phyloP scores from a whole-genome alignment of 495 filamentous ascomycete species.

The Neurospora sp. region DNA sequence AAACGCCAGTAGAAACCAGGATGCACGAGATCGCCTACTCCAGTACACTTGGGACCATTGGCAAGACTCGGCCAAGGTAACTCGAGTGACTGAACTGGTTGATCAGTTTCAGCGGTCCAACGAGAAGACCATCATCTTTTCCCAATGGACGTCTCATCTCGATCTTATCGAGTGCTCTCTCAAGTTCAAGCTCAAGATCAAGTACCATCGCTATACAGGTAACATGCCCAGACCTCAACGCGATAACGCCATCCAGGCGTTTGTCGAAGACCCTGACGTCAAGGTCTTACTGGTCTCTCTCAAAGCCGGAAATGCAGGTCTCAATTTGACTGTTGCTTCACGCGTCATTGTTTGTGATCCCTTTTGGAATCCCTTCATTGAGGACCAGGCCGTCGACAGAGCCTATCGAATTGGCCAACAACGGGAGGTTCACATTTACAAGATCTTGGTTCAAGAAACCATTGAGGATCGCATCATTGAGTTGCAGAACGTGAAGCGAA shows the following conservation, averaged over 20 bases:
- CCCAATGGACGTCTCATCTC: constrained; percentile 82
- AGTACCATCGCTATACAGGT: constrained; percentile 76
- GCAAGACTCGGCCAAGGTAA: constrained; percentile 69
- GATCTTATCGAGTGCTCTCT: constrained; percentile 91
- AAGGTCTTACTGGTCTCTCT: constrained; percentile 81
- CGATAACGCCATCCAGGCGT: constrained; percentile 61
- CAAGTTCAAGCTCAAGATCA: constrained; percentile 42
- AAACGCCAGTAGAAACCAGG: constrained; percentile 40
- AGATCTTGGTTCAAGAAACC: constrained; percentile 64
- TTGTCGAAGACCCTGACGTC: constrained; percentile 54
- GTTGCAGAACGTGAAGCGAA: constrained; percentile 77
- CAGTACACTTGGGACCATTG: constrained; percentile 63
- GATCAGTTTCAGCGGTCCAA: constrained; percentile 21
- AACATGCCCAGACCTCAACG: constrained; percentile 63
- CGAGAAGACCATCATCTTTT: constrained; percentile 90
- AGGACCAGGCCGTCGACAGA: constrained; percentile 90
- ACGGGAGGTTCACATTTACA: constrained; percentile 66
- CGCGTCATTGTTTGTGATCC: constrained; percentile 90
- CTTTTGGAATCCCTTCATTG: constrained; percentile 94
- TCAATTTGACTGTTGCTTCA: constrained; percentile 80
- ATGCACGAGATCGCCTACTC: constrained; percentile 48
- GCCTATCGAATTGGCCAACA: constrained; percentile 85
- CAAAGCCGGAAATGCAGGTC: constrained; percentile 82
- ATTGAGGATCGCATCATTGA: constrained; percentile 85
- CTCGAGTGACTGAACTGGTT: constrained; percentile 64